These are phyloP conservation scores for Acanthamoeba rhysodes DNA, from an alignment of 208 protist genomes.

Conservation along the genomic window DNA sequence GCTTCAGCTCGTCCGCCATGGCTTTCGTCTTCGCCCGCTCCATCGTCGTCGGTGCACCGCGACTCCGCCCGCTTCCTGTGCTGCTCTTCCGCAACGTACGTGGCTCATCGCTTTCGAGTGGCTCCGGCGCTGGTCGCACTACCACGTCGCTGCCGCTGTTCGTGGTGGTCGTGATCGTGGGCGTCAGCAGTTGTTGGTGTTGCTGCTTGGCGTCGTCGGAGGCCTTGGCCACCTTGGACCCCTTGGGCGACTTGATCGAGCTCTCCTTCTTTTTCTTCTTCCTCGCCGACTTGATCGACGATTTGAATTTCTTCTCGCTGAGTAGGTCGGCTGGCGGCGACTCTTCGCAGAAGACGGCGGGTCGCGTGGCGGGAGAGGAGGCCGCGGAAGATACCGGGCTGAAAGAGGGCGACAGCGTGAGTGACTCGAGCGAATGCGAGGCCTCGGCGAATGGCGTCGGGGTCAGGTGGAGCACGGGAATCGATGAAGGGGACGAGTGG, in stretches of 20 bases:
- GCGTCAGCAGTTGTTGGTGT: background rate
- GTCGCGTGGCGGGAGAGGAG: background rate
- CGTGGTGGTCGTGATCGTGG: background rate
- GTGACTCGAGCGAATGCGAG: background rate
- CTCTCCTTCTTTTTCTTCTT: background rate
- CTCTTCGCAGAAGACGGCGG: background rate
- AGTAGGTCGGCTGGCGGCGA: background rate
- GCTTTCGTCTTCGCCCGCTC: background rate
- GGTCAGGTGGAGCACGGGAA: background rate
- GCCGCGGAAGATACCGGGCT: background rate
- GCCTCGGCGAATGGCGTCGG: constrained; percentile 2
- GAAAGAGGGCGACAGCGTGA: background rate
- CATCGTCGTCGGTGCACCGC: too few species aligned
- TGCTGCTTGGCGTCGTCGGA: background rate
- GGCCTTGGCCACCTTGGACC: background rate
- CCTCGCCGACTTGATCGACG: background rate
- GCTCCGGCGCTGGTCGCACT: background rate
- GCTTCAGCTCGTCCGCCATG: background rate
- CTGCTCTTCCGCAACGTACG: background rate
- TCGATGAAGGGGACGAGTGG: background rate
- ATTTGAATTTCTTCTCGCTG: background rate
- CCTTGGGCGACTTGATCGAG: background rate
- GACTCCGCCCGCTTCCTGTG: too few species aligned
- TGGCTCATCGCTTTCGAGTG: background rate
- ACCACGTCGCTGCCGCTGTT: background rate